A percentile compares a stretch with the other conserved stretches of the same genome.
phyloP scores from a whole-genome alignment of 352 stramenopile genomes.

The Phytophthora nicotianae region DNA sequence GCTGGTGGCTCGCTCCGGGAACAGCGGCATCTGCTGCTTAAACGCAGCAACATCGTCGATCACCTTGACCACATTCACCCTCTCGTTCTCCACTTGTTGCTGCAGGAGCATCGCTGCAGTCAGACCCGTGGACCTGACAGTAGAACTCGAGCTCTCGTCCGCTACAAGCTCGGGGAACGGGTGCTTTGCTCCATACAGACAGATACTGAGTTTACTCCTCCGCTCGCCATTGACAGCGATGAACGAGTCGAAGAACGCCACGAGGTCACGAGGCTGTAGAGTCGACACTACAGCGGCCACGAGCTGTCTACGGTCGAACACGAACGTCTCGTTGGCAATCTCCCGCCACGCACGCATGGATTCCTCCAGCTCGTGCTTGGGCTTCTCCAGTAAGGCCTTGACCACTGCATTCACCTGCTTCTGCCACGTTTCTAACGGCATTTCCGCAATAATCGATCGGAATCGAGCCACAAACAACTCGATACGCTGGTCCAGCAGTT shows the following conservation, averaged over 20 bases:
- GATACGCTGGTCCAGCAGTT: slow-evolving; percentile 70
- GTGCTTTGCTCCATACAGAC: slow-evolving; percentile 60
- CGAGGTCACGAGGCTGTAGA: slow-evolving; percentile 50
- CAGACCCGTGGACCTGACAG: slow-evolving; percentile 25
- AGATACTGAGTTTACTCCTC: slow-evolving; percentile 61
- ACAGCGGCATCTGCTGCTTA: slow-evolving; percentile 71
- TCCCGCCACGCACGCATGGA: slow-evolving; percentile 68
- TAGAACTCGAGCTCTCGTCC: slow-evolving; percentile 2
- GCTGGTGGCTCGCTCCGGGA: slow-evolving; percentile 49
- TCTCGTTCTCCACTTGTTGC: slow-evolving; percentile 13
- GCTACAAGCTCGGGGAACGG: slow-evolving; percentile 37
- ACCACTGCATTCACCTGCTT: slow-evolving; percentile 73
- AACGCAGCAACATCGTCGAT: slow-evolving; percentile 63
- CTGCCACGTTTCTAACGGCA: slow-evolving; percentile 37
- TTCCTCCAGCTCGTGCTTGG: slow-evolving; percentile 74
- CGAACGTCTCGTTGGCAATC: slow-evolving; percentile 68
- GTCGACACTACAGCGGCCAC: slow-evolving; percentile 57
- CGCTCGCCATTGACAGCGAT: slow-evolving; percentile 37
- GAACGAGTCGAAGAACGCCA: slow-evolving; percentile 70
- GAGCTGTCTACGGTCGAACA: slow-evolving; percentile 63
- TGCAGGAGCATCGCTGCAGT: slow-evolving; percentile 47
- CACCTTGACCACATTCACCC: slow-evolving; percentile 18
- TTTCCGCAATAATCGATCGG: slow-evolving; percentile 42
- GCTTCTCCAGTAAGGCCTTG: slow-evolving; percentile 64
- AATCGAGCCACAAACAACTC: slow-evolving; percentile 70